Evolutionary conservation across 75 land plant genomes (phyloP), one percentile per base, ranked within the genome.

Genomic region (Pinus tabuliformis): DNA sequence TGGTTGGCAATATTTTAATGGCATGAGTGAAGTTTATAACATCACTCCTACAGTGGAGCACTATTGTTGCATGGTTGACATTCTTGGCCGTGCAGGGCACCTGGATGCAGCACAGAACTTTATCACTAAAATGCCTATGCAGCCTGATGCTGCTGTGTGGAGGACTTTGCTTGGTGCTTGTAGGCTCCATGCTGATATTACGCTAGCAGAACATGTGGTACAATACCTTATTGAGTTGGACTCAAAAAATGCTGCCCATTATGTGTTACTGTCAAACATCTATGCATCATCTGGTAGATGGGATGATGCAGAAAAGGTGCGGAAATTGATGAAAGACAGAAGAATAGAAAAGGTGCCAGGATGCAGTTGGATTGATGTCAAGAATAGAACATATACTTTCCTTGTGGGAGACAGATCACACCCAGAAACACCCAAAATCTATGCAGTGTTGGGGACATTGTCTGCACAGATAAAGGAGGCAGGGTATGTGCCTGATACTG

Each of bases 41-140:
- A 78, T 87, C 22, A 59, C n/a, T 49, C 78, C 87, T 15, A 76
- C 26, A 18, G 6, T 73, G 36, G 82, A 87, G 79, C 89, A 87
- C 28, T 87, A 78, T 58, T 87, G 83, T 6, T 87, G 89, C 77
- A 78, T 87, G 83, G 78, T 87, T 73, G 89, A 87, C 76, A 75
- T 84, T 49, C 58, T 84, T 13, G 76, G 89, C 28, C 66, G 89
- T 62, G 72, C 74, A 21, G 89, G 89, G 15, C 49, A 74, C 11
- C 66, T 87, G 33, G 56, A 78, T 6, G 89, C 84, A 21, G 86
- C 89, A 16, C 58, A 52, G 49, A 26, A 61, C 9, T 62, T 84
- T 70, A 78, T 87, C 61, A 76, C 84, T 54, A 78, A 64, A 18
- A 78, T 80, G 76, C 77, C 80, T 4, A 16, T 81, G 11, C 54